Conservation (phyloP, 805 yeast genomes). For the Pichia manshurica region DNA sequence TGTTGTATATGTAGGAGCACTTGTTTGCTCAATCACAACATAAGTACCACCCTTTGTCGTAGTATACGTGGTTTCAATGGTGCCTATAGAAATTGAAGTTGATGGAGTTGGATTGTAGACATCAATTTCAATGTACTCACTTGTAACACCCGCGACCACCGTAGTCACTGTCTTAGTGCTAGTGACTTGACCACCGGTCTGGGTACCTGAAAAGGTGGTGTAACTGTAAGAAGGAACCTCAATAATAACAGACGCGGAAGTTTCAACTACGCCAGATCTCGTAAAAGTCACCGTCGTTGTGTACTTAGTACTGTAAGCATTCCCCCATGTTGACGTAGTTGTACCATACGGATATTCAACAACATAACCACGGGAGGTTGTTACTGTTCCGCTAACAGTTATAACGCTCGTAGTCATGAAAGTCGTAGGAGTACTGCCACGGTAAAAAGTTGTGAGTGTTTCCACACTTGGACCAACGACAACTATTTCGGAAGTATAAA, state of each 20-base stretch:
- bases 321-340: not conserved
- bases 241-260: no score
- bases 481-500: slow-evolving; percentile 3
- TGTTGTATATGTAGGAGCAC: not conserved
- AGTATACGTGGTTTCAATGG: not conserved
- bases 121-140: not conserved
- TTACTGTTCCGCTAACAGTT: not conserved
- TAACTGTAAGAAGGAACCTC: not conserved
- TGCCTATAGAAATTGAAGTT: not conserved
- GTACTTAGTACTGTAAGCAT: not conserved
- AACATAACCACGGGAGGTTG: not conserved
- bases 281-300: no score
- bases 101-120: not conserved
- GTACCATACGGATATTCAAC: not conserved
- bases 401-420: no score
- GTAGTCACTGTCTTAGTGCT: not conserved
- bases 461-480: slow-evolving; percentile 7
- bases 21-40: not conserved
- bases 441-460: not conserved
- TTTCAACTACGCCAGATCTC: no score
- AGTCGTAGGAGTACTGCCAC: not conserved
- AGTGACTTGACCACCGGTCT: not conserved
- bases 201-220: not conserved
- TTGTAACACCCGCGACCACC: slow-evolving; percentile 1
- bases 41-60: not conserved